Base-by-base conservation (phyloP, 83 land plant genomes). In the Diphasiastrum complanatum region DNA sequence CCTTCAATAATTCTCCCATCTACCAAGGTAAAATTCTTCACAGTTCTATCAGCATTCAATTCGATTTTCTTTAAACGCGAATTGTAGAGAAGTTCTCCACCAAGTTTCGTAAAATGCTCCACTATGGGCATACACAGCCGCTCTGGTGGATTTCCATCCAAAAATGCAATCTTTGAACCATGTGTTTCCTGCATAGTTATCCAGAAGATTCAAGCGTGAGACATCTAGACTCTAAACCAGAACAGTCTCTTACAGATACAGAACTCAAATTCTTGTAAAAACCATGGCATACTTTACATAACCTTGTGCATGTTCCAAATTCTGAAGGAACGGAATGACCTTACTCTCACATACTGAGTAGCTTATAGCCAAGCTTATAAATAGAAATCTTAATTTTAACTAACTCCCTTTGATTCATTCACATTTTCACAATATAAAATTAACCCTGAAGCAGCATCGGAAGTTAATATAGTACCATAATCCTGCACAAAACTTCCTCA, bases 111-210 rank as follows among this genome's bases (percentile, higher is more conserved):
- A 49, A 95, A 79, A 55, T 95, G 89, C 27, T 95, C 81, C 29
- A 84, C 96, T 64, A 95, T 79, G n/a, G 99, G 99, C 76, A 77
- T 58, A 58, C 99, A 95, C 33, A 95, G 68, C 67, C 99, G 82
- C 77, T 95, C 99, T 3, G 96, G 99, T 19, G 99, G 99, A 62
- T 87, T 90, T 20, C 99, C 99, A 70, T 95, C 99, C 45, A 95
- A 65, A 61, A 95, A 95, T 12, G 96, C 96, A 96, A 95, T 95
- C 75, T 95, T 95, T 20, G 99, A 95, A 4, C 99, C 96, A 74
- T 95, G 84, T 29, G 86, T 86, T 70, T 95, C 99, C 96, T 95
- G 71, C 30, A n/a, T 1, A 45, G 26, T n/a, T n/a, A n/a, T n/a
- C n/a, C n/a, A n/a, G n/a, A n/a, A n/a, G n/a, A n/a, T n/a, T n/a